Evolutionary conservation across 371 early-diverging fungal genomes (phyloP).

Genomic region (Lichtheimia ramosa): DNA sequence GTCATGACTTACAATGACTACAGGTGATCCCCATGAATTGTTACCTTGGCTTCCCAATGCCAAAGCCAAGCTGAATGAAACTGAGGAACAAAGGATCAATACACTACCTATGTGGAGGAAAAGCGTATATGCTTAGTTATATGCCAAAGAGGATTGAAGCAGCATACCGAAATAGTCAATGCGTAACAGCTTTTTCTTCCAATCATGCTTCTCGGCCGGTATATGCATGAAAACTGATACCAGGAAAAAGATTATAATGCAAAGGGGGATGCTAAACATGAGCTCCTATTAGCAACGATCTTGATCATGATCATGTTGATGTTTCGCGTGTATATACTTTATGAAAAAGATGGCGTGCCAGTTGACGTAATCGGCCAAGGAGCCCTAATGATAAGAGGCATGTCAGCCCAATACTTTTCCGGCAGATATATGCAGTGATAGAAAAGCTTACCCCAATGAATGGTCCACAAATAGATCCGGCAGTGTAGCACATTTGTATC

Average conservation of each 20-base stretch:
- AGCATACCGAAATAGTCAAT: background rate
- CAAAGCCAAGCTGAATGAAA: background rate
- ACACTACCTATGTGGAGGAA: background rate
- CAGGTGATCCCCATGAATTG: background rate
- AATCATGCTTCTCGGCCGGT: background rate
- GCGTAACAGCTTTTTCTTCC: background rate
- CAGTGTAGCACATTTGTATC: too few species aligned
- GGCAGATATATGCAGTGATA: background rate
- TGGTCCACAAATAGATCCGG: slow-evolving; percentile 19
- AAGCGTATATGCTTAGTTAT: background rate
- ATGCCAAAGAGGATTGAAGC: background rate
- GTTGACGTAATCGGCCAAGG: background rate
- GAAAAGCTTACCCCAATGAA: slow-evolving; percentile 45
- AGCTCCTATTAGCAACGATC: background rate
- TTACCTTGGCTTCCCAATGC: background rate
- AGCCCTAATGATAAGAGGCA: background rate
- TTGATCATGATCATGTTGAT: background rate
- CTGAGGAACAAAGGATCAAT: background rate
- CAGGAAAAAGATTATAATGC: background rate
- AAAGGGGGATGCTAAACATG: background rate
- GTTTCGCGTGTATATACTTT: background rate
- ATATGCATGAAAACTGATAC: background rate
- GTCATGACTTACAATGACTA: background rate
- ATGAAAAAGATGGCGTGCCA: background rate
- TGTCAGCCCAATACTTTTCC: background rate